Evolutionary conservation across 306 rosid genomes (phyloP).

Genomic region (Vicia faba): DNA sequence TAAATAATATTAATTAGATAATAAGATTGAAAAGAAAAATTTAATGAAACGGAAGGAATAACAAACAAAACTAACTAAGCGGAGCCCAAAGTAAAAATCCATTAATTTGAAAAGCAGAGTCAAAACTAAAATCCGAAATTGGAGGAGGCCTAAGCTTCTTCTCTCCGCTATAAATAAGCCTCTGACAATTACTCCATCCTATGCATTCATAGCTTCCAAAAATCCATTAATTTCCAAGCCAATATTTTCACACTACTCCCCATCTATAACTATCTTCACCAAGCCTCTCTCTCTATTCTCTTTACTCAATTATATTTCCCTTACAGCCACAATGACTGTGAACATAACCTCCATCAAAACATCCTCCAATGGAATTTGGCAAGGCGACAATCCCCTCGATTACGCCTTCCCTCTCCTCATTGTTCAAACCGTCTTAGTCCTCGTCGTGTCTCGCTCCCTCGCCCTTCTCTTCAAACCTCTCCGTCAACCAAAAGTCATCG

Average conservation of each 20-base stretch:
- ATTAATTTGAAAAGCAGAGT: too few relatives aligned
- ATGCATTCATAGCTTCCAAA: background rate
- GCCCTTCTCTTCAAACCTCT: constrained; percentile 77
- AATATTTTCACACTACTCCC: background rate
- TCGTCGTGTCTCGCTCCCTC: constrained; percentile 59
- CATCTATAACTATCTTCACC: too few relatives aligned
- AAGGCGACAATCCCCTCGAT: constrained; percentile 78
- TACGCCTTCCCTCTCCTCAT: constrained; percentile 82
- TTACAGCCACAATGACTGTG: constrained; percentile 14
- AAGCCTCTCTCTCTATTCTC: too few relatives aligned
- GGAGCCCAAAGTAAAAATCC: too few relatives aligned
- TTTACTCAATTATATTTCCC: background rate
- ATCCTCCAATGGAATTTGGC: constrained; percentile 76
- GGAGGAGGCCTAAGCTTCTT: background rate
- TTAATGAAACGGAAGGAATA: too few relatives aligned
- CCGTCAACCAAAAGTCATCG: constrained; percentile 87
- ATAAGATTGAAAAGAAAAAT: too few relatives aligned
- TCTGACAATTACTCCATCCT: background rate
- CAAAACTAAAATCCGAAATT: background rate
- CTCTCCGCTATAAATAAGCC: constrained; percentile 3
- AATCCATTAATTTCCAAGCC: background rate
- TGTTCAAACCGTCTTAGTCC: constrained; percentile 56
- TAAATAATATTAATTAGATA: too few relatives aligned
- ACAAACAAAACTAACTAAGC: too few relatives aligned
- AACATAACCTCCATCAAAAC: constrained; percentile 70